These are phyloP conservation scores for Debaryomycetaceae sp. DNA, from an alignment of 1,139 yeast species.

Conservation along the genomic window DNA sequence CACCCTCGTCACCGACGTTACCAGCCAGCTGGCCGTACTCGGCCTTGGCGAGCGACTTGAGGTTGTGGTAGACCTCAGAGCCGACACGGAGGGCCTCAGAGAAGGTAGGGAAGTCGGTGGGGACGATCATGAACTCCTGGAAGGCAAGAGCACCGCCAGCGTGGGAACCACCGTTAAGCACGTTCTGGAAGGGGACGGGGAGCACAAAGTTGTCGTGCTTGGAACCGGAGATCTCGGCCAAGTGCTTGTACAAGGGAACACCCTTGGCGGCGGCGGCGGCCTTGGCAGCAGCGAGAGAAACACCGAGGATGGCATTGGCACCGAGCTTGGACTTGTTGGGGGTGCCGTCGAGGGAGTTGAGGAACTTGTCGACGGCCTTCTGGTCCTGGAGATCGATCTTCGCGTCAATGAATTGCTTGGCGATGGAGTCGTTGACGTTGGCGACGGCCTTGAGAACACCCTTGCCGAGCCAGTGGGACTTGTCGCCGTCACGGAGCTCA, in stretches of 20 bases:
- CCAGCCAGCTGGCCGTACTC: slow-evolving; percentile 95
- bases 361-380: slow-evolving; percentile 67
- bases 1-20: slow-evolving; percentile 99
- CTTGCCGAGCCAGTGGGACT: slow-evolving; percentile 90
- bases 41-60: slow-evolving; percentile 84
- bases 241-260: slow-evolving; percentile 79
- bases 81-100: slow-evolving; percentile 92
- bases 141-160: slow-evolving; percentile 98
- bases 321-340: slow-evolving; percentile 90
- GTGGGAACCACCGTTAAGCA: slow-evolving; percentile 97
- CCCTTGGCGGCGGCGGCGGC: slow-evolving; percentile 91
- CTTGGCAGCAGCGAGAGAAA: slow-evolving; percentile 84
- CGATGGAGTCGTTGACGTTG: slow-evolving; percentile 81
- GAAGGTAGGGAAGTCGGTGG: slow-evolving; percentile 78
- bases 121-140: slow-evolving; percentile 98
- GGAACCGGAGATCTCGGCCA: slow-evolving; percentile 55
- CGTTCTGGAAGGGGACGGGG: slow-evolving; percentile 97
- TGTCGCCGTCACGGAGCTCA: slow-evolving; percentile 92
- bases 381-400: slow-evolving; percentile 71
- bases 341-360: slow-evolving; percentile 76
- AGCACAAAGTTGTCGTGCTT: slow-evolving; percentile 58
- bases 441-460: slow-evolving; percentile 89
- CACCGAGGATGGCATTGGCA: slow-evolving; percentile 94
- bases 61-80: slow-evolving; percentile 91
- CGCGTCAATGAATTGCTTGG: slow-evolving; percentile 74